These are phyloP conservation scores for Entomortierella parvispora DNA, from an alignment of 192 early-diverging fungal genomes.

Conservation along the genomic window DNA sequence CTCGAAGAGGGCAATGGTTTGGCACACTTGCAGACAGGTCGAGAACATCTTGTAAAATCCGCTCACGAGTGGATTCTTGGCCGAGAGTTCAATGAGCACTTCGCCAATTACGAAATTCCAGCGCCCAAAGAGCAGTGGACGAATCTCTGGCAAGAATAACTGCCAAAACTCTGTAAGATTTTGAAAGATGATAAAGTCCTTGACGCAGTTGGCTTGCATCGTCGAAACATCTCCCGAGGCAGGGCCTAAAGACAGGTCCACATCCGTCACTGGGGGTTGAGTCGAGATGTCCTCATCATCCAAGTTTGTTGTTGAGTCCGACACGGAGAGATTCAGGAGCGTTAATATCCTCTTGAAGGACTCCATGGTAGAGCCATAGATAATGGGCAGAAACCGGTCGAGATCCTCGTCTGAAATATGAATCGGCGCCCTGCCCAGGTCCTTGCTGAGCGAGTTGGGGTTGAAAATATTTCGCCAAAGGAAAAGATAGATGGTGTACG, in stretches of 20 bases:
- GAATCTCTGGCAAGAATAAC: conserved; percentile 56
- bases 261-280: neutral
- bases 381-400: conserved; percentile 11
- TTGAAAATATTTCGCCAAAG: conserved; percentile 73
- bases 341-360: conserved; percentile 37
- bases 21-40: conserved; percentile 55
- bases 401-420: conserved; percentile 16
- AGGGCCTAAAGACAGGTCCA: conserved; percentile 13
- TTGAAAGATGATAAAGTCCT: conserved; percentile 75
- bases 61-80: conserved; percentile 70
- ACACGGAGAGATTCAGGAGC: conserved; percentile 44
- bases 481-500: conserved; percentile 63
- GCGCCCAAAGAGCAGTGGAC: conserved; percentile 53
- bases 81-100: conserved; percentile 60
- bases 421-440: conserved; percentile 13
- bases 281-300: conserved; percentile 49
- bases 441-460: conserved; percentile 17
- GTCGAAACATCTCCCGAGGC: conserved; percentile 59
- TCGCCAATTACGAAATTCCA: conserved; percentile 71
- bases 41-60: conserved; percentile 79
- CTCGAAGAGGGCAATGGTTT: conserved; percentile 50
- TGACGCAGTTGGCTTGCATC: conserved; percentile 63
- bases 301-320: conserved; percentile 39
- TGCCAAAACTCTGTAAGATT: conserved; percentile 76
- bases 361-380: conserved; percentile 41